A percentile compares a stretch with the other conserved stretches of the same genome.
These are phyloP conservation scores for Kockovaella imperatae DNA, from an alignment of 768 basidiomycete genomes.

Conservation along the genomic window DNA sequence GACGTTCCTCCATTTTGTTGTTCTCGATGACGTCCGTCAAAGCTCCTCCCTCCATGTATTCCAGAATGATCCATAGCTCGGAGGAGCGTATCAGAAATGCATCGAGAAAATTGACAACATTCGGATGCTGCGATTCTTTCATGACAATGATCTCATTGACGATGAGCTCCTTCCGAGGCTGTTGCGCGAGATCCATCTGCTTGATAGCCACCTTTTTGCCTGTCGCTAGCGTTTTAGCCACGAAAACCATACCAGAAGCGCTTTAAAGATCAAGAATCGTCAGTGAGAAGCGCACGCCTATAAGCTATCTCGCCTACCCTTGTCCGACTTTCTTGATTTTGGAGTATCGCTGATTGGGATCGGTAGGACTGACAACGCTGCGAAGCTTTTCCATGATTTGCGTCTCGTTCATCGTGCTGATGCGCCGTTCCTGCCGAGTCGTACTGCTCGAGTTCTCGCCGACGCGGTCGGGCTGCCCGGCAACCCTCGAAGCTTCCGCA, in stretches of 20 bases:
- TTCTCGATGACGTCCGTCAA: slow-evolving; percentile 97
- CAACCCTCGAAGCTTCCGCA: slow-evolving; percentile 10
- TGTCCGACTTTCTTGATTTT: slow-evolving; percentile 99
- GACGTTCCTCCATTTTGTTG: slow-evolving; percentile 87
- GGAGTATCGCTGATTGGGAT: slow-evolving; percentile 81
- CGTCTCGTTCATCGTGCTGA: slow-evolving; percentile 91
- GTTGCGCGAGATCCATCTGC: slow-evolving; percentile 93
- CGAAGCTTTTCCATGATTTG: slow-evolving; percentile 98
- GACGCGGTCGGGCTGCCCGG: too few relatives aligned
- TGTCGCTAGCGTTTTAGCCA: slow-evolving; percentile 77
- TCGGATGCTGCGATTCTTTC: slow-evolving; percentile 95
- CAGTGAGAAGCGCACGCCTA: background rate
- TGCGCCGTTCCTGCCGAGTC: slow-evolving; percentile 61
- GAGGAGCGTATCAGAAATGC: slow-evolving; percentile 78
- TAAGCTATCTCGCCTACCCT: slow-evolving; percentile 57
- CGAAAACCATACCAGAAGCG: slow-evolving; percentile 95
- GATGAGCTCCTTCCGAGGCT: slow-evolving; percentile 93
- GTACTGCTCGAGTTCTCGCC: too few relatives aligned
- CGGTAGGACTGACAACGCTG: slow-evolving; percentile 74
- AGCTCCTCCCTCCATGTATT: slow-evolving; percentile 94
- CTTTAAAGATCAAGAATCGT: slow-evolving; percentile 47
- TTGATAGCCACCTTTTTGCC: slow-evolving; percentile 93
- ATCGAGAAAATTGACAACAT: slow-evolving; percentile 92
- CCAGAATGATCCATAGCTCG: slow-evolving; percentile 99
- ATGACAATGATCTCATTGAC: slow-evolving; percentile 98